Conservation (phyloP, 2,329 filamentous ascomycete species). For the Apiospora pterosperma region DNA sequence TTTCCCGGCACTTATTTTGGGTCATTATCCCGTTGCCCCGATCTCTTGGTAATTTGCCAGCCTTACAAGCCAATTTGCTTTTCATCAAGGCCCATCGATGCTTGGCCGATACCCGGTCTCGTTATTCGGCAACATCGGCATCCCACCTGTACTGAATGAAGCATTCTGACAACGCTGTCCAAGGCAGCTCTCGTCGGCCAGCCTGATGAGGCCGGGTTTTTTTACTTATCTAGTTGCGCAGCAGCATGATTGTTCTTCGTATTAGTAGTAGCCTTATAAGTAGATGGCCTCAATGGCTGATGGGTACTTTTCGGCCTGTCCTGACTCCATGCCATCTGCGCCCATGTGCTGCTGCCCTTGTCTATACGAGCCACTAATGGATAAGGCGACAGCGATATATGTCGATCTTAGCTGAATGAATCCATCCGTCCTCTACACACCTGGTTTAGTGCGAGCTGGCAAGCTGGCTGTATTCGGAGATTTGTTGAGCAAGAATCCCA, state of each 20-base stretch:
- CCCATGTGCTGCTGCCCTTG: neutral
- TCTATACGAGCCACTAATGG: neutral
- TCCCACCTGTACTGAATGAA: too few relatives aligned
- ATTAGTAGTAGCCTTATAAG: neutral
- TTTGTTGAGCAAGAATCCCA: neutral
- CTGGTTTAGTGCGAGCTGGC: neutral
- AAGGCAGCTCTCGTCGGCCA: too few relatives aligned
- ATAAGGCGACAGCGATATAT: neutral
- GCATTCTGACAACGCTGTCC: too few relatives aligned
- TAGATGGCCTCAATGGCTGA: neutral
- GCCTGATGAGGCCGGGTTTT: too few relatives aligned
- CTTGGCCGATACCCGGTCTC: neutral
- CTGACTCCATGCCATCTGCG: neutral
- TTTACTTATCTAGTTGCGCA: too few relatives aligned
- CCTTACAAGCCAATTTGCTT: neutral
- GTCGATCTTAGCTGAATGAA: neutral
- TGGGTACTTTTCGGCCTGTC: neutral
- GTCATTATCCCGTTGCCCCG: neutral
- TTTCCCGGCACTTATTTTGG: neutral
- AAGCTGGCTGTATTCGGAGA: neutral
- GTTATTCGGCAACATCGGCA: neutral
- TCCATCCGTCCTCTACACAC: neutral
- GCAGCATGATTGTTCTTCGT: too few relatives aligned
- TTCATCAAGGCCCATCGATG: neutral
- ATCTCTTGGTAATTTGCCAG: neutral